Evolutionary conservation across 129 eudicot species (phyloP).

Genomic region (Ambrosia trifida): DNA sequence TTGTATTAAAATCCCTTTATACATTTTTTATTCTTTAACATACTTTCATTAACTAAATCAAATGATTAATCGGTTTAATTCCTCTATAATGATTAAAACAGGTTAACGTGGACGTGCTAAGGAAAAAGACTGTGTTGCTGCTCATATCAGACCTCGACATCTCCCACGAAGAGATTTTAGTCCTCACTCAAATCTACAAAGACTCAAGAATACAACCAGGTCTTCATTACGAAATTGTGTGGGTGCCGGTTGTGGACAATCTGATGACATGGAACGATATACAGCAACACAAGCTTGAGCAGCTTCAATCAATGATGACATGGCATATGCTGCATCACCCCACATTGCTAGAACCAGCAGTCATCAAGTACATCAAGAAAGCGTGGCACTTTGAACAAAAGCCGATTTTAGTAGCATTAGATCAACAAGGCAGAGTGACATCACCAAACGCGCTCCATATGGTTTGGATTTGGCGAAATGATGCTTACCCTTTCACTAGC

Average conservation of each 20-base stretch:
- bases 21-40: not conserved
- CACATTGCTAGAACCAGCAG: slow-evolving; percentile 62
- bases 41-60: not conserved
- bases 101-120: slow-evolving; percentile 62
- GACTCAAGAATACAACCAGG: slow-evolving; percentile 62
- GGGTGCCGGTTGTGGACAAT: slow-evolving; percentile 74
- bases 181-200: slow-evolving; percentile 58
- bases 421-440: slow-evolving; percentile 78
- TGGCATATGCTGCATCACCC: slow-evolving; percentile 87
- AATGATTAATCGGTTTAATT: not conserved
- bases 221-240: slow-evolving; percentile 63
- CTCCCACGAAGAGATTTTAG: slow-evolving; percentile 56
- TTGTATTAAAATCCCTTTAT: not conserved
- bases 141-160: slow-evolving; percentile 79
- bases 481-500: slow-evolving; percentile 71
- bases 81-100: slow-evolving; percentile 32
- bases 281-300: slow-evolving; percentile 54
- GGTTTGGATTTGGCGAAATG: slow-evolving; percentile 85
- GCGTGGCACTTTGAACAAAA: slow-evolving; percentile 66
- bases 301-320: slow-evolving; percentile 66
- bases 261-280: slow-evolving; percentile 57
- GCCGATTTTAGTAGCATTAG: slow-evolving; percentile 69
- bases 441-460: slow-evolving; percentile 79
- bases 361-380: slow-evolving; percentile 67
- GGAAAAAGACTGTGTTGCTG: slow-evolving; percentile 66